Conservation (phyloP, 257 asterid genomes). For the Cruciata laevipes region DNA sequence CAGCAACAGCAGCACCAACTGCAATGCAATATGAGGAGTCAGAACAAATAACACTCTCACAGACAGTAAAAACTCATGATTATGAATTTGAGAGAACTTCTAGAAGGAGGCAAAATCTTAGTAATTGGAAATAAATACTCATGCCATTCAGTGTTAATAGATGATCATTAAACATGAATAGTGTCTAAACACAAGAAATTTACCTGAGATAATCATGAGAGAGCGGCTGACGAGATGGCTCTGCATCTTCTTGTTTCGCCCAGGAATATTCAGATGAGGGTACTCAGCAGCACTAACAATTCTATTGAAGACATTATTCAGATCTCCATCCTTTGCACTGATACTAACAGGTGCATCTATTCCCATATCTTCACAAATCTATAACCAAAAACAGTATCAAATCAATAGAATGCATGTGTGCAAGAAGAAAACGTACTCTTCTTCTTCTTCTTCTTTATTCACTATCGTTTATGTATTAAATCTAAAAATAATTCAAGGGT, state of each 20-base stretch:
- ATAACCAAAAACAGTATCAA: conserved; percentile 10
- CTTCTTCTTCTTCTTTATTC: not conserved
- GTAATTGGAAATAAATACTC: not conserved
- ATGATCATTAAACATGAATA: not conserved
- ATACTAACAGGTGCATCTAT: conserved; percentile 79
- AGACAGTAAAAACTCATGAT: not conserved
- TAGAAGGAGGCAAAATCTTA: not conserved
- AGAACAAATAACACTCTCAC: not conserved
- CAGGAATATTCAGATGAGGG: conserved; percentile 84
- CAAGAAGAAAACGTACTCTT: not conserved
- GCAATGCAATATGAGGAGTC: conserved; percentile 22
- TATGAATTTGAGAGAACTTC: not conserved
- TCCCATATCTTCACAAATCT: conserved; percentile 83
- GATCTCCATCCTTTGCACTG: conserved; percentile 76
- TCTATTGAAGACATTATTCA: conserved; percentile 67
- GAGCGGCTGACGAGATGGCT: conserved; percentile 53
- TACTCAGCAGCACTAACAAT: conserved; percentile 74
- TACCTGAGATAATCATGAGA: conserved; percentile 77
- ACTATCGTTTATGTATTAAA: too few relatives aligned
- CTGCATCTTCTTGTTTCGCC: conserved; percentile 60
- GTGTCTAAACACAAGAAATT: not conserved
- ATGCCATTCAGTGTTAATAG: not conserved
- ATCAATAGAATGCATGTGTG: not conserved
- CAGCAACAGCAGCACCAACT: conserved; percentile 86
- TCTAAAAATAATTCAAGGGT: not conserved